These are phyloP conservation scores for Paraglomus brasilianum DNA, from an alignment of 192 early-diverging fungal species.

Conservation along the genomic window DNA sequence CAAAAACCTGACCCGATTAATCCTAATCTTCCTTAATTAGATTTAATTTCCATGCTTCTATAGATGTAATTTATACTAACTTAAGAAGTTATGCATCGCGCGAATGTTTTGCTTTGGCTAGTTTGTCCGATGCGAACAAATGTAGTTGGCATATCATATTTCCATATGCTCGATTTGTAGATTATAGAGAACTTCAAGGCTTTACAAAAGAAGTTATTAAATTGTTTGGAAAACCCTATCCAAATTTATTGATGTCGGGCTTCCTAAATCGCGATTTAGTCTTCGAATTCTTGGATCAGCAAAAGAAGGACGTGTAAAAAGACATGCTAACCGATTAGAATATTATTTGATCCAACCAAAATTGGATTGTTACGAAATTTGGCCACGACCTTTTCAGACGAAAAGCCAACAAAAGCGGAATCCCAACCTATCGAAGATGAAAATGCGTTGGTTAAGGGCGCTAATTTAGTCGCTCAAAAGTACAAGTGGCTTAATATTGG, in stretches of 20 bases:
- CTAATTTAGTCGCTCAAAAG: slow-evolving; percentile 1
- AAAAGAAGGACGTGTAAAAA: slow-evolving; percentile 10
- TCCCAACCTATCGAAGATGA: background rate
- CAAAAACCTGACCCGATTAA: slow-evolving; percentile 23
- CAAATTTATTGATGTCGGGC: slow-evolving; percentile 19
- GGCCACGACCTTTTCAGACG: slow-evolving; percentile 9
- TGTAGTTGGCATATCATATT: slow-evolving; percentile 21
- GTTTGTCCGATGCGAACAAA: slow-evolving; percentile 21
- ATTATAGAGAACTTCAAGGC: slow-evolving; percentile 22
- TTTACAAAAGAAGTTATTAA: slow-evolving; percentile 13
- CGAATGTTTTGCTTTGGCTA: slow-evolving; percentile 16
- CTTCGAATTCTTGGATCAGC: slow-evolving; percentile 13
- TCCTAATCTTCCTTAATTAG: slow-evolving; percentile 26
- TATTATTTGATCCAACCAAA: slow-evolving; percentile 10
- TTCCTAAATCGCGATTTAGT: slow-evolving; percentile 21
- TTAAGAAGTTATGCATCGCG: background rate
- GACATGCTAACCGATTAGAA: slow-evolving; percentile 4
- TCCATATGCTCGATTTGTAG: slow-evolving; percentile 7
- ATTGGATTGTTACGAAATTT: slow-evolving; percentile 4
- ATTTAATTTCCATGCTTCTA: slow-evolving; percentile 1
- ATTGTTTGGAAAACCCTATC: background rate
- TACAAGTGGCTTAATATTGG: background rate
- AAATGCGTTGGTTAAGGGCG: background rate
- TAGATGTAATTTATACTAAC: slow-evolving; percentile 2
- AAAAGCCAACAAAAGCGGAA: background rate